These are phyloP conservation scores for Eruca vesicaria DNA, from an alignment of 441 rosid species.

Conservation along the genomic window DNA sequence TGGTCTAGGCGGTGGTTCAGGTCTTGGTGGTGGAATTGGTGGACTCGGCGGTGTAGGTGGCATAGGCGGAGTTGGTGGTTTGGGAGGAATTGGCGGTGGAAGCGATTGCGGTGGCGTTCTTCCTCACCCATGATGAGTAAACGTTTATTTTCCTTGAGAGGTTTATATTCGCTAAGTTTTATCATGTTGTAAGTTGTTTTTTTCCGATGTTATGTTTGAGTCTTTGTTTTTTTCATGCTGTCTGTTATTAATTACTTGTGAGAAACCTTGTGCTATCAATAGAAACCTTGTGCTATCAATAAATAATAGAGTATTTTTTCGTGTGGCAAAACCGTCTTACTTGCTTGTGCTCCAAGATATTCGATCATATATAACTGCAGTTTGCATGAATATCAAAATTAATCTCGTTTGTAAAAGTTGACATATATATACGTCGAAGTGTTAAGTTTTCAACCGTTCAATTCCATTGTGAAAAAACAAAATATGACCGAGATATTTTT, in stretches of 20 bases:
- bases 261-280: conserved; percentile 24
- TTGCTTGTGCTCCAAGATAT: conserved; percentile 22
- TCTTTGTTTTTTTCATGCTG: neutral
- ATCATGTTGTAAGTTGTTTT: neutral
- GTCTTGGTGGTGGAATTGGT: conserved; percentile 5
- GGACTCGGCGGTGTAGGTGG: conserved; percentile 22
- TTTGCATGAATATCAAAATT: conserved; percentile 1
- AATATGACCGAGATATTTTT: neutral
- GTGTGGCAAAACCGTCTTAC: neutral
- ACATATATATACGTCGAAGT: neutral
- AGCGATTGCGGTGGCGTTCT: conserved; percentile 36
- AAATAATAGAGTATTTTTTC: conserved; percentile 2
- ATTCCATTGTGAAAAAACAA: neutral
- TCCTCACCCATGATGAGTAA: conserved; percentile 34
- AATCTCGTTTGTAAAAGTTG: neutral
- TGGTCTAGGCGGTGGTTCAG: conserved; percentile 28
- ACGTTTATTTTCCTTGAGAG: neutral
- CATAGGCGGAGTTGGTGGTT: conserved; percentile 36
- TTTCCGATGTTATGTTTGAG: conserved; percentile 2
- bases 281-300: conserved; percentile 24
- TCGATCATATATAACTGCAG: neutral
- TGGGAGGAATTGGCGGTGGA: conserved; percentile 41
- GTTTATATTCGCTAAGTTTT: too few relatives aligned
- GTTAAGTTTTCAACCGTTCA: neutral
- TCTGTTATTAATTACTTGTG: conserved; percentile 21